These are phyloP conservation scores for Fraxinus dipetala DNA, from an alignment of 305 asterid species.

Conservation along the genomic window DNA sequence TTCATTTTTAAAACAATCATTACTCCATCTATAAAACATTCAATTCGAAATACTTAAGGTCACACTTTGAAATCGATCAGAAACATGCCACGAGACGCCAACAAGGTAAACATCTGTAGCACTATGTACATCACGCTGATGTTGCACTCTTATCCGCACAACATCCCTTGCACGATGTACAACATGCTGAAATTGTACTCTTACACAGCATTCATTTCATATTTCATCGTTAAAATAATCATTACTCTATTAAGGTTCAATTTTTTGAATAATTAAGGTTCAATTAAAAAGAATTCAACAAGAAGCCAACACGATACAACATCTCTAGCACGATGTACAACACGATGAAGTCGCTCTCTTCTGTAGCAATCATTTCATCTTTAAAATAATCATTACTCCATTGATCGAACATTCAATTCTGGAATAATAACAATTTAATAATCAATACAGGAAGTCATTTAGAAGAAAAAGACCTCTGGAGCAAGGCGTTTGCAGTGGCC, in stretches of 20 bases:
- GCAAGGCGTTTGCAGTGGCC: conserved; percentile 91
- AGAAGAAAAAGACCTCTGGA: conserved; percentile 58
- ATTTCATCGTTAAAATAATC: not conserved
- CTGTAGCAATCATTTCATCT: not conserved
- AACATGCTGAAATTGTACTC: not conserved
- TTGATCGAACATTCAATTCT: not conserved
- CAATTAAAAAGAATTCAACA: not conserved
- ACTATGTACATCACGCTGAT: not conserved
- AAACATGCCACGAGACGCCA: not conserved
- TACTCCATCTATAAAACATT: not conserved
- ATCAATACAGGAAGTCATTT: not conserved
- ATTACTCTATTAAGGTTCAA: not conserved
- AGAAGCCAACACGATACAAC: not conserved
- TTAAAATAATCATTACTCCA: not conserved
- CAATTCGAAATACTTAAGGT: not conserved
- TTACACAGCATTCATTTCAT: not conserved
- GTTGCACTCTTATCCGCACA: not conserved
- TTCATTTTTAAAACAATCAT: not conserved
- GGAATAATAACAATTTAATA: not conserved
- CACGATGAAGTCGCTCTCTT: not conserved
- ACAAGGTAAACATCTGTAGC: not conserved
- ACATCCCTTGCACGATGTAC: not conserved
- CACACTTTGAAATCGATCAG: not conserved
- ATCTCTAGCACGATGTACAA: not conserved
- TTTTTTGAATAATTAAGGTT: not conserved